These are phyloP conservation scores for Diaporthe sp. DNA, from an alignment of 2,329 filamentous ascomycete species.

Conservation along the genomic window DNA sequence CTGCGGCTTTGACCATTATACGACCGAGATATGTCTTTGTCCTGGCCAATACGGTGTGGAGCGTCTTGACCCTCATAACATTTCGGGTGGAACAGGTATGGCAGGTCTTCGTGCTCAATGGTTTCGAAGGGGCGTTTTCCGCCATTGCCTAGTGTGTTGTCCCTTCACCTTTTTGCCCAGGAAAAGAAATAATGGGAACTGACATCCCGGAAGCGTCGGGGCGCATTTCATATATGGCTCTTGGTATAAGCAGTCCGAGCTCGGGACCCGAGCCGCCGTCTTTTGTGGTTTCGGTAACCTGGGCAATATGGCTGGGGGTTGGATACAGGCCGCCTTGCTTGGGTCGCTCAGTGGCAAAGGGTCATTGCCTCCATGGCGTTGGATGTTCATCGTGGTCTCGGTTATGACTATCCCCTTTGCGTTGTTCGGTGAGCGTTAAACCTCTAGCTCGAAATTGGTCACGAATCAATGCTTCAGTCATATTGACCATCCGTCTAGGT, in stretches of 20 bases:
- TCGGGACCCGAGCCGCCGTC: conserved; percentile 56
- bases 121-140: conserved; percentile 59
- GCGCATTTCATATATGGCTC: conserved; percentile 60
- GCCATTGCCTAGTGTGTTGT: conserved; percentile 56
- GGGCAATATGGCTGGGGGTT: conserved; percentile 59
- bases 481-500: conserved; percentile 44
- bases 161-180: not conserved
- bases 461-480: not conserved
- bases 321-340: conserved; percentile 59
- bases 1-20: conserved; percentile 49
- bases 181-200: not conserved
- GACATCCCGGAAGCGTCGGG: conserved; percentile 49
- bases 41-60: conserved; percentile 58
- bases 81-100: conserved; percentile 57
- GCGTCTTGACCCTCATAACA: conserved; percentile 58
- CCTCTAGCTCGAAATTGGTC: too few species aligned
- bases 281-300: conserved; percentile 59
- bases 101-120: conserved; percentile 59
- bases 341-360: conserved; percentile 50
- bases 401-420: conserved; percentile 57
- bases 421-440: conserved; percentile 50
- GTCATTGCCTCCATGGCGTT: conserved; percentile 56
- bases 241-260: conserved; percentile 59
- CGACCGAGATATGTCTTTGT: conserved; percentile 58
- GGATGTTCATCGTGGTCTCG: conserved; percentile 59